Evolutionary conservation across 768 basidiomycete genomes (phyloP), one percentile per base, ranked within the genome.

Genomic region (Lentinula edodes): DNA sequence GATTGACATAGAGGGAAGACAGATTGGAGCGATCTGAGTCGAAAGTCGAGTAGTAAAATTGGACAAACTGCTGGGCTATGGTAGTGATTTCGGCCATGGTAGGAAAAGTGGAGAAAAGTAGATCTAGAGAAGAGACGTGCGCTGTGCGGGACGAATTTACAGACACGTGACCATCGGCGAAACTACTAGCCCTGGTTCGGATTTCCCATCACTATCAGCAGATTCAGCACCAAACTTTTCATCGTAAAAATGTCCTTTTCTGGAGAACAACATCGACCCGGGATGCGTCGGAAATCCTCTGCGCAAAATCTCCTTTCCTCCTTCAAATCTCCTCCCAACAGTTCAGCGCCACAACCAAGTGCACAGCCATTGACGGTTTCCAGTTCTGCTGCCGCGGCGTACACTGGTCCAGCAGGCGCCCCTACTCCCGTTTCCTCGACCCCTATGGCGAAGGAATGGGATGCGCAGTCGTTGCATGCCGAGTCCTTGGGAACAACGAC

Each of bases 41-140:
- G 69, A 98, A 96, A 0, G 83, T 84, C 0, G 63, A 2, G 76
- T 97, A 98, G 83, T 97, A 98, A 76, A 81, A 96, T 35, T 84
- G 76, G 64, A 83, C 81, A 71, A 93, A 94, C 67, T 93, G 86
- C 70, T 85, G 81, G 8, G 93, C 92, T 71, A 98, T 80, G 7
- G 73, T 65, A 70, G 83, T 82, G 71, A 90, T 80, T 74, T 94
- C 91, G 65, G 87, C 84, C 89, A 90, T 89, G 67, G 61, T 60
- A 46, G 51, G 39, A 23, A 12, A 18, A 36, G 57, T 64, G 60
- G 53, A 57, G 46, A 48, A 52, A 58, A 34, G 48, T 28, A 28
- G 28, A 28, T 28, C 28, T 28, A 60, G 71, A 67, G 66, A 60
- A 52, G 63, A 61, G 42, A 23, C 23, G 23, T 23, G 23, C 23